These are phyloP conservation scores for Elymus sibiricus DNA, from an alignment of 176 grass and related monocot genomes.

Conservation along the genomic window DNA sequence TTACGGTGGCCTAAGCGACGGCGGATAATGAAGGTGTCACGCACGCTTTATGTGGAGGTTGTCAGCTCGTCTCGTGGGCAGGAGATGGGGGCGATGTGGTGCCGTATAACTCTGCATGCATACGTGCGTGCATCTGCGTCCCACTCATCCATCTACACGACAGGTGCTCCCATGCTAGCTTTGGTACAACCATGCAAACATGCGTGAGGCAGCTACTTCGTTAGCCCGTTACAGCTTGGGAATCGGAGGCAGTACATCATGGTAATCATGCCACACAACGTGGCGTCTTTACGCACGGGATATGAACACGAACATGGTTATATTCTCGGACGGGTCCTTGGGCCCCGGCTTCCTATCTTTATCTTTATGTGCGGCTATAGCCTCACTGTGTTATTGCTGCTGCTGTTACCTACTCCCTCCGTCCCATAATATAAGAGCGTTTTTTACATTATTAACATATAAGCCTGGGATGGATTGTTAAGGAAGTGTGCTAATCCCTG, in stretches of 20 bases:
- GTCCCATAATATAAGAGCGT: too few species aligned
- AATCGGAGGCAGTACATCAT: neutral
- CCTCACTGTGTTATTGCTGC: neutral
- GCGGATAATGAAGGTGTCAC: conserved; percentile 9
- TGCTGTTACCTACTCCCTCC: neutral
- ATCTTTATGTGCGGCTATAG: neutral
- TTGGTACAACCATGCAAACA: neutral
- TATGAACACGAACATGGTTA: conserved; percentile 24
- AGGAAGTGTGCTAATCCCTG: conserved; percentile 10
- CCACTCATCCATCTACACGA: neutral
- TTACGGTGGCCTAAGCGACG: neutral
- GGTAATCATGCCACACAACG: neutral
- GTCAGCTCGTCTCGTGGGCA: conserved; percentile 8
- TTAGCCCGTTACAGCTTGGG: neutral
- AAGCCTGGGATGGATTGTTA: neutral
- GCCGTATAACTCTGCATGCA: neutral
- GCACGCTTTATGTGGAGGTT: neutral
- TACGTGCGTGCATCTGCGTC: neutral
- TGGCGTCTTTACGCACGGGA: conserved; percentile 7
- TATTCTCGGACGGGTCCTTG: conserved; percentile 20
- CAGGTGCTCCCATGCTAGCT: neutral
- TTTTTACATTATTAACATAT: too few species aligned
- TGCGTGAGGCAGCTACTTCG: neutral
- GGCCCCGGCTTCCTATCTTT: neutral
- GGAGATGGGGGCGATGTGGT: conserved; percentile 25